Percentiles rank a stretch among this genome's conserved stretches.
Conservation (phyloP, 176 grass and related monocot genomes). For the Panicum miliaceum region DNA sequence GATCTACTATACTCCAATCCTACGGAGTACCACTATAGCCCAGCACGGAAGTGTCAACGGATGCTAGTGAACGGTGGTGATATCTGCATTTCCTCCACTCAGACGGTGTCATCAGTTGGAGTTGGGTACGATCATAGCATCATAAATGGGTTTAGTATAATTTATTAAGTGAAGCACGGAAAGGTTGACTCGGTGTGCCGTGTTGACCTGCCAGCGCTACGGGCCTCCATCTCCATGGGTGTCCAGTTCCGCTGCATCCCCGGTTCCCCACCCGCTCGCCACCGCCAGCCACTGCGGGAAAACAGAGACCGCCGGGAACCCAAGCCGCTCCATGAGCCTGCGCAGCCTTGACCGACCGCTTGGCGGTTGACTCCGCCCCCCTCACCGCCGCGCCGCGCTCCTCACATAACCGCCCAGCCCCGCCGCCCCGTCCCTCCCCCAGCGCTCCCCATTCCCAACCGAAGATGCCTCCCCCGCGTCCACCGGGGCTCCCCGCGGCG, state of each 20-base stretch:
- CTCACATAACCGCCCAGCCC: not conserved
- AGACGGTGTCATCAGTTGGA: too few species aligned
- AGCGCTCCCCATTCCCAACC: not conserved
- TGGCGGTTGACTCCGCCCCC: not conserved
- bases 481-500: not conserved
- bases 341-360: not conserved
- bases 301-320: not conserved
- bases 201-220: not conserved
- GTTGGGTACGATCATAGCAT: not conserved
- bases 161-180: not conserved
- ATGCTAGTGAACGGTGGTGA: not conserved
- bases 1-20: too few species aligned
- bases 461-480: conserved; percentile 24
- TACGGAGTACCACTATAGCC: too few species aligned
- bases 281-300: not conserved
- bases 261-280: not conserved
- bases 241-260: not conserved
- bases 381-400: not conserved
- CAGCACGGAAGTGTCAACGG: too few species aligned
- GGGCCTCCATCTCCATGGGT: not conserved
- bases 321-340: not conserved
- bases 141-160: not conserved
- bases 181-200: not conserved
- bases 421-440: not conserved
- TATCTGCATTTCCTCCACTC: not conserved